Evolutionary conservation across 2,329 filamentous ascomycete species (phyloP), one percentile per base, ranked within the genome.

Genomic region (Diaporthe ilicicola): DNA sequence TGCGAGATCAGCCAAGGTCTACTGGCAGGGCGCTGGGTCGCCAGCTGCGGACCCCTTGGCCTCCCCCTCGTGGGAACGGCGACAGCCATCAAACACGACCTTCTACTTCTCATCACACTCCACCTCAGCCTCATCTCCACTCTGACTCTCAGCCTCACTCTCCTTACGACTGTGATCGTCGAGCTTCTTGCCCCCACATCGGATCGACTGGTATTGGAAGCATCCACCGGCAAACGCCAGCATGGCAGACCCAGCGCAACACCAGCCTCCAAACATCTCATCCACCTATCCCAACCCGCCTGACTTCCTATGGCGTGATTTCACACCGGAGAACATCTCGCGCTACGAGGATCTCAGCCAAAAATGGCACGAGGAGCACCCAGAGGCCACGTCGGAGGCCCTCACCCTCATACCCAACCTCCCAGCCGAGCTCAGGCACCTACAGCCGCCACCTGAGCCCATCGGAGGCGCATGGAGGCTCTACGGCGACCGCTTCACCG

Each of bases 211-310:
- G 6, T 17, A 6, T 34, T 59, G 22, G 13, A 42, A 19, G 54
- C 34, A 59, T n/a, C 34, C 13, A 24, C 15, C 15, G 34, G 34
- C n/a, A 42, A 13, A 9, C 10, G 29, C 2, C 46, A 67, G 44
- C 53, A 94, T 93, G 91, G 89, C 89, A 70, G 90, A 90, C 66
- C 84, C 86, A 71, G 83, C 82, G 70, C 78, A 82, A 12, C 80
- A 81, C 44, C 83, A 83, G 67, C 82, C 84, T 55, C 65, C 65
- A 37, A 81, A 82, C 10, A 77, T 79, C 51, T 83, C 85, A 56
- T 81, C 87, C 29, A 90, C 91, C 50, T 97, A 94, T 79, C 95
- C 96, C 29, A 90, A 92, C 66, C 96, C 96, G 32, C 96, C 96
- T 32, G 91, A 92, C 0, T 97, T 98, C 83, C 62, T 72, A 34